phyloP scores from a whole-genome alignment of 768 basidiomycete genomes.

The Phaffia australis region DNA sequence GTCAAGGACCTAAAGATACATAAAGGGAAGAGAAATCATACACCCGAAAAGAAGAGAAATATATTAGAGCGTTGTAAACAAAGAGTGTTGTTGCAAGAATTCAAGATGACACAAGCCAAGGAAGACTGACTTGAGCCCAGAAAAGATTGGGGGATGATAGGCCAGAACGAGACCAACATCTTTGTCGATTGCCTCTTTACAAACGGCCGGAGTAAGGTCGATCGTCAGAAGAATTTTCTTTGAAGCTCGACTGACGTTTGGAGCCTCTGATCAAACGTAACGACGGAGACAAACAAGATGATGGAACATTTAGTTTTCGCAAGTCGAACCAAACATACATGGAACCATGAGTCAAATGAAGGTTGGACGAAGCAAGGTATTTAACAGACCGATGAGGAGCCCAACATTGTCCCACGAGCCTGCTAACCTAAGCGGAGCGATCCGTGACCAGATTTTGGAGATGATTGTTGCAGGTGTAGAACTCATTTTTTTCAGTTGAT shows the following conservation, averaged over 20 bases:
- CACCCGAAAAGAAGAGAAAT: neutral
- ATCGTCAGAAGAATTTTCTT: slow-evolving; percentile 37
- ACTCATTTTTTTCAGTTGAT: neutral
- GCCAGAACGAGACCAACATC: slow-evolving; percentile 45
- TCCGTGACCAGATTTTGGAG: slow-evolving; percentile 33
- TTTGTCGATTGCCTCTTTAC: slow-evolving; percentile 38
- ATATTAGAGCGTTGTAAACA: neutral
- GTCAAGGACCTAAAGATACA: slow-evolving; percentile 48
- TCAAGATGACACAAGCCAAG: neutral
- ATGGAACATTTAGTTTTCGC: neutral
- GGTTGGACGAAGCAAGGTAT: neutral
- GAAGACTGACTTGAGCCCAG: slow-evolving; percentile 44
- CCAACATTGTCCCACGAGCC: slow-evolving; percentile 76
- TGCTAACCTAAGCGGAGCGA: slow-evolving; percentile 75
- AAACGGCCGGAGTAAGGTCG: slow-evolving; percentile 38
- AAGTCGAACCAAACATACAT: neutral
- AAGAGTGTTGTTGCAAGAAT: neutral
- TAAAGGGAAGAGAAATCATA: neutral
- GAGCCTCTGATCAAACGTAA: slow-evolving; percentile 9
- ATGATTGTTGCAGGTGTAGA: slow-evolving; percentile 10
- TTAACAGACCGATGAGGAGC: slow-evolving; percentile 15
- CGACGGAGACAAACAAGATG: neutral
- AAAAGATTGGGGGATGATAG: slow-evolving; percentile 81
- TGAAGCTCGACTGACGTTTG: slow-evolving; percentile 2
- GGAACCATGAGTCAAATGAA: neutral